Evolutionary conservation across 2,329 filamentous ascomycete species (phyloP).

Genomic region (Aspergillus novoparasiticus): DNA sequence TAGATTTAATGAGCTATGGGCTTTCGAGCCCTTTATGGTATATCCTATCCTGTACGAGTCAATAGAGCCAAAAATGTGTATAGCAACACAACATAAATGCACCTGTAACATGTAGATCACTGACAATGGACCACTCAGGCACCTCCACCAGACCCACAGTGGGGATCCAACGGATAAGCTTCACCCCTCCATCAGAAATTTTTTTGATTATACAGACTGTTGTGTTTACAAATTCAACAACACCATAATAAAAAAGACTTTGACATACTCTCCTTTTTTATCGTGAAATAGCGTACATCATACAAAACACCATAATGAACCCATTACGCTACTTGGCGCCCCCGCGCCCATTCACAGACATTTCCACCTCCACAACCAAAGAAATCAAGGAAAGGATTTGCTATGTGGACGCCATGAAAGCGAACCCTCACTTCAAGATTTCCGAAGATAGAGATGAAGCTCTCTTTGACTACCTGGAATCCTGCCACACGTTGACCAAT

Average conservation of each 20-base stretch:
- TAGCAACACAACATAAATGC: neutral
- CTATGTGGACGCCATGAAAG: slow-evolving; percentile 10
- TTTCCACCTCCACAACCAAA: slow-evolving; percentile 11
- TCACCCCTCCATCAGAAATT: neutral
- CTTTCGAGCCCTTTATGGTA: neutral
- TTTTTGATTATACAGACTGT: neutral
- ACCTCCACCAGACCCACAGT: neutral
- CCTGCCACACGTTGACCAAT: slow-evolving; percentile 12
- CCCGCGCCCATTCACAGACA: slow-evolving; percentile 10
- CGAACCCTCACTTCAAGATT: slow-evolving; percentile 2
- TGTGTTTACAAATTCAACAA: neutral
- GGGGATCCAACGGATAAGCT: neutral
- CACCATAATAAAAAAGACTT: neutral
- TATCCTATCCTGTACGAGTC: neutral
- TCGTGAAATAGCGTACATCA: neutral
- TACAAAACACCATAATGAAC: slow-evolving; percentile 7
- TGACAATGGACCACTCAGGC: neutral
- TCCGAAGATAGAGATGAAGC: slow-evolving; percentile 3
- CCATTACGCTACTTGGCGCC: slow-evolving; percentile 17
- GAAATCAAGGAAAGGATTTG: slow-evolving; percentile 12
- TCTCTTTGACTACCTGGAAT: slow-evolving; percentile 8
- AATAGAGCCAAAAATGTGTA: neutral
- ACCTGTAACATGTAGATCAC: neutral
- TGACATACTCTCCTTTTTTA: neutral
- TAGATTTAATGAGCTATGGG: no score